These are phyloP conservation scores for Parascedosporium putredinis DNA, from an alignment of 2,329 filamentous ascomycete genomes.

Conservation along the genomic window DNA sequence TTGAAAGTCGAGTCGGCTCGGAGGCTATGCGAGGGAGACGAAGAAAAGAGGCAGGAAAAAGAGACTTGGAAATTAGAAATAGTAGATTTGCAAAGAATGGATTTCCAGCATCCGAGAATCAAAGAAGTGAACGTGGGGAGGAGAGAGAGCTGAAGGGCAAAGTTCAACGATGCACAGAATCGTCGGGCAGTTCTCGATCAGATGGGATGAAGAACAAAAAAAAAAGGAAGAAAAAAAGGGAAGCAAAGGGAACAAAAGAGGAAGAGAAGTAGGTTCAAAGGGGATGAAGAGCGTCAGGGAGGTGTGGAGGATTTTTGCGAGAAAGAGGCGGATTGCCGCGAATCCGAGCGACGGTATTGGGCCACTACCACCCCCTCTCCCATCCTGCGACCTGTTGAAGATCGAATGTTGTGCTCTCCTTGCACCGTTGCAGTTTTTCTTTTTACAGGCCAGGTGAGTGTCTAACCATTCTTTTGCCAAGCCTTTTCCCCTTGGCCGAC, in stretches of 20 bases:
- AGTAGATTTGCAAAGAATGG: slow-evolving; percentile 2
- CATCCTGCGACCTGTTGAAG: no score
- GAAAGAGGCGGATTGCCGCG: no score
- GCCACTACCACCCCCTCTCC: no score
- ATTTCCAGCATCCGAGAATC: slow-evolving; percentile 7
- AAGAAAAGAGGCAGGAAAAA: neutral
- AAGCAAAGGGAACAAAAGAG: neutral
- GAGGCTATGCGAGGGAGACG: neutral
- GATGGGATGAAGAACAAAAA: neutral
- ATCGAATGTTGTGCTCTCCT: no score
- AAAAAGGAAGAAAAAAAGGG: neutral
- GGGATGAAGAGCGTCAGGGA: no score
- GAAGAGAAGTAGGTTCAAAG: neutral
- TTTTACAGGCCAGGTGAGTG: no score
- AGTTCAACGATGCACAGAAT: slow-evolving; percentile 3
- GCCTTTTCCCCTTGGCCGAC: no score
- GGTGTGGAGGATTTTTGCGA: no score
- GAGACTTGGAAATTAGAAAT: neutral
- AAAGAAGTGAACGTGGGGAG: slow-evolving; percentile 1
- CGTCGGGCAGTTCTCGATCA: neutral
- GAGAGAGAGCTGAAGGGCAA: neutral
- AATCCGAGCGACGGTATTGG: no score
- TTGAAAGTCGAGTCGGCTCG: neutral
- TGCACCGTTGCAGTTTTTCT: no score
- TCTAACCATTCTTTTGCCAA: no score